phyloP scores from a whole-genome alignment of 2,329 filamentous ascomycete genomes.

The Pseudonectria foliicola region DNA sequence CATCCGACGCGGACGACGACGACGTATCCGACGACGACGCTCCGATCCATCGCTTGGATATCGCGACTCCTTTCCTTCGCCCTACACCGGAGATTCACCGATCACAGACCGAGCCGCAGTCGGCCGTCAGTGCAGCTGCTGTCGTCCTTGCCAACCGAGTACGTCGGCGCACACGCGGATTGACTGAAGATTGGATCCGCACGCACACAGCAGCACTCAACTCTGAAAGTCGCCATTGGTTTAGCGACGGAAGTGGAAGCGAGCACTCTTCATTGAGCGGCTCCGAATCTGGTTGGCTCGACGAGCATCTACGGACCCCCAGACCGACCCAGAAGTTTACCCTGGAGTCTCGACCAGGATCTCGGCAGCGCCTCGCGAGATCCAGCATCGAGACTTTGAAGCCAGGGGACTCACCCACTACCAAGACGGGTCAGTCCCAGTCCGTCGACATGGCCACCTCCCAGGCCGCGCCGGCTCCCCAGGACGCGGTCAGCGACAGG shows the following conservation, averaged over 20 bases:
- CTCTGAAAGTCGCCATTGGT: conserved; percentile 70
- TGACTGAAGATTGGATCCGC: conserved; percentile 81
- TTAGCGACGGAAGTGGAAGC: conserved; percentile 66
- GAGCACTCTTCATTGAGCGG: conserved; percentile 69
- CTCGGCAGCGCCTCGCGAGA: conserved; percentile 36
- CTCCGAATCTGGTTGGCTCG: conserved; percentile 50
- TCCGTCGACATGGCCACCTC: conserved; percentile 27
- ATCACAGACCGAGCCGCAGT: conserved; percentile 20
- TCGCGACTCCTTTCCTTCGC: conserved; percentile 56
- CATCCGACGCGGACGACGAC: conserved; percentile 49
- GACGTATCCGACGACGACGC: conserved; percentile 52
- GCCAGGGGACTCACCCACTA: conserved; percentile 22
- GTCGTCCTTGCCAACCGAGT: conserved; percentile 58
- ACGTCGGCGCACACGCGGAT: conserved; percentile 50
- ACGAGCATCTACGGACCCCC: conserved; percentile 43
- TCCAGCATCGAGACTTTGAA: conserved; percentile 53
- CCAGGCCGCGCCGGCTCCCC: conserved; percentile 21
- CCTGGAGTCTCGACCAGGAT: conserved; percentile 20
- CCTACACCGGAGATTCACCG: conserved; percentile 42
- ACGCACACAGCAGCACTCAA: conserved; percentile 69
- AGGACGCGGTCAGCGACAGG: conserved; percentile 21
- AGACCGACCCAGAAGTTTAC: conserved; percentile 27
- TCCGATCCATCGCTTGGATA: conserved; percentile 53
- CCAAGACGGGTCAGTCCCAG: conserved; percentile 23
- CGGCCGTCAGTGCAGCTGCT: conserved; percentile 45